Evolutionary conservation across 257 asterid species (phyloP), one percentile per base, ranked within the genome.

Genomic region (Eucommia ulmoides): DNA sequence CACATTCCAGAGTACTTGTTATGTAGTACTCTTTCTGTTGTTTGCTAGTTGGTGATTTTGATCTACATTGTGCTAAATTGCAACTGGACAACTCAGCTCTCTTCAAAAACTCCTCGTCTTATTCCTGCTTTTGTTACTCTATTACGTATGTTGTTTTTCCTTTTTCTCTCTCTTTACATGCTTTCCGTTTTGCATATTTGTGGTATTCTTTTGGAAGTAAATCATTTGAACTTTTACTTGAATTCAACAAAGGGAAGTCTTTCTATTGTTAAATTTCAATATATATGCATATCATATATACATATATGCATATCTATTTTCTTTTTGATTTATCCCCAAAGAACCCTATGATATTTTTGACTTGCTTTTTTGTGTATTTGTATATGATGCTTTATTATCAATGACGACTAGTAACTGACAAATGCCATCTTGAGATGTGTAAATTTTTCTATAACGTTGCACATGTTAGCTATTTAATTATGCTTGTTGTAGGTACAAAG

Each of bases 401-500:
- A n/a, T 19, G 46, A 23, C 29, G 15, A 22, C 50, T n/a, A n/a
- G n/a, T n/a, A n/a, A n/a, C n/a, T n/a, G n/a, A n/a, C n/a, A n/a
- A n/a, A n/a, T n/a, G n/a, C n/a, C n/a, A n/a, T n/a, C n/a, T n/a
- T n/a, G n/a, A n/a, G n/a, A n/a, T n/a, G n/a, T n/a, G n/a, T n/a
- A n/a, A n/a, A n/a, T n/a, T n/a, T n/a, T n/a, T n/a, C n/a, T n/a
- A n/a, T n/a, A n/a, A n/a, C n/a, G n/a, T n/a, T n/a, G n/a, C n/a
- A n/a, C n/a, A n/a, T n/a, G n/a, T n/a, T n/a, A n/a, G n/a, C n/a
- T n/a, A n/a, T n/a, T n/a, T n/a, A n/a, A n/a, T n/a, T n/a, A n/a
- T n/a, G n/a, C n/a, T n/a, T n/a, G n/a, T n/a, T n/a, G n/a, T n/a
- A 91, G 98, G 93, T 86, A 83, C 82, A 77, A 65, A 45, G 75